A percentile compares a stretch with the other conserved stretches of the same genome.
These are phyloP conservation scores for Globisporangium carolinianum DNA, from an alignment of 352 stramenopile genomes.

Conservation along the genomic window DNA sequence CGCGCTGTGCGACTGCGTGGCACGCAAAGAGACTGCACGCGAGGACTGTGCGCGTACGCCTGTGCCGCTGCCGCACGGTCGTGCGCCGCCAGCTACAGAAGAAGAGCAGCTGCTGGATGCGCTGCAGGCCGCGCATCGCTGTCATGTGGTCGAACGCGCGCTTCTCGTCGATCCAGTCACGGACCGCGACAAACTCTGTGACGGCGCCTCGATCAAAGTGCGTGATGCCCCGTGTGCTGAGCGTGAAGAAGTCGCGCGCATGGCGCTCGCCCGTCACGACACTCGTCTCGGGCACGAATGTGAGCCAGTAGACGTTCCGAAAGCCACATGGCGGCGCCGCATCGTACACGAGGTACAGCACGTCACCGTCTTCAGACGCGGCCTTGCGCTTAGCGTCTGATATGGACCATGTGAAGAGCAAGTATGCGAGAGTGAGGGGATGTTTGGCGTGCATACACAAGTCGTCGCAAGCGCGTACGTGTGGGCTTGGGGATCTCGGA, in stretches of 20 bases:
- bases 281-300: conserved; percentile 30
- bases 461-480: too few species aligned
- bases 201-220: conserved; percentile 31
- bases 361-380: conserved; percentile 34
- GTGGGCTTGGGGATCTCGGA: too few species aligned
- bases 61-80: conserved; percentile 31
- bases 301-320: conserved; percentile 60
- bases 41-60: conserved; percentile 26
- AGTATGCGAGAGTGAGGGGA: too few species aligned
- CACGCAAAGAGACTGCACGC: conserved; percentile 47
- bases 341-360: conserved; percentile 43
- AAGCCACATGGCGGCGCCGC: conserved; percentile 45
- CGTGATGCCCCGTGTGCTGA: conserved; percentile 50
- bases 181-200: conserved; percentile 47
- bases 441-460: too few species aligned
- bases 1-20: conserved; percentile 21
- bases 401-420: too few species aligned
- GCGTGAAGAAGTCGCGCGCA: conserved; percentile 40
- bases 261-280: conserved; percentile 13
- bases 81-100: conserved; percentile 71
- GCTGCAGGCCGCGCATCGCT: conserved; percentile 45
- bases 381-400: conserved; percentile 16
- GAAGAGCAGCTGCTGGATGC: conserved; percentile 66
- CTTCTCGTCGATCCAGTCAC: conserved; percentile 60
- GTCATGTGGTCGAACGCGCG: conserved; percentile 69